Conservation (phyloP, 169 alveolate species). For the Plasmodium malariae region DNA sequence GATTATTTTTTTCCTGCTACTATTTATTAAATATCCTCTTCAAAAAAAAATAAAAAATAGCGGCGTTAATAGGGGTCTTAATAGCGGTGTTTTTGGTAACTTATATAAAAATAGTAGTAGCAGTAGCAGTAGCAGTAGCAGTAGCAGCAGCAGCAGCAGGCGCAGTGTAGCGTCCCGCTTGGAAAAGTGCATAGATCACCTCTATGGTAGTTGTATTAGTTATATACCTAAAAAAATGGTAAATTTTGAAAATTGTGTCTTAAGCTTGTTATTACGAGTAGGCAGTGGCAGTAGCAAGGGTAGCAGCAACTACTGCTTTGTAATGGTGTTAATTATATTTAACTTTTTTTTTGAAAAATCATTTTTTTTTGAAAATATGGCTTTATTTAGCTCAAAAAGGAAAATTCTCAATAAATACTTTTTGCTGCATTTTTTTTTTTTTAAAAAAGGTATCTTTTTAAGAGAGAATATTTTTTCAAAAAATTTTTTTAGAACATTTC, state of each 20-base stretch:
- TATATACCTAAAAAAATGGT: too few relatives aligned
- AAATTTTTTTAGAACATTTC: slow-evolving; percentile 26
- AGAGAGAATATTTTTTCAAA: slow-evolving; percentile 23
- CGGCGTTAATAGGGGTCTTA: background rate
- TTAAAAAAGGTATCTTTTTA: slow-evolving; percentile 29
- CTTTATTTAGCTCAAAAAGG: background rate
- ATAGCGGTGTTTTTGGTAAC: too few relatives aligned
- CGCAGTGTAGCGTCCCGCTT: too few relatives aligned
- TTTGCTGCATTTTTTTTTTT: slow-evolving; percentile 31
- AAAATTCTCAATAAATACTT: slow-evolving; percentile 8
- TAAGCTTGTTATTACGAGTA: slow-evolving; percentile 12
- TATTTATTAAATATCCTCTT: slow-evolving; percentile 4
- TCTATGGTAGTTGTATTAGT: background rate
- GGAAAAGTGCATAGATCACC: background rate
- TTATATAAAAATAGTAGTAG: too few relatives aligned
- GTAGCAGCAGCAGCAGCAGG: too few relatives aligned
- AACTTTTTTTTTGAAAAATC: slow-evolving; percentile 32
- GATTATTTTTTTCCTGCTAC: slow-evolving; percentile 4
- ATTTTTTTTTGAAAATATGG: slow-evolving; percentile 37
- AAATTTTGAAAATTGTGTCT: too few relatives aligned
- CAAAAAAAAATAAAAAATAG: background rate
- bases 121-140: too few relatives aligned
- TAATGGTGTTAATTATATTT: slow-evolving; percentile 30
- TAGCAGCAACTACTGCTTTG: slow-evolving; percentile 5
- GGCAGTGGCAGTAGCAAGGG: background rate